These are phyloP conservation scores for Aureobasidium musti DNA, from an alignment of 2,329 filamentous ascomycete species.

Conservation along the genomic window DNA sequence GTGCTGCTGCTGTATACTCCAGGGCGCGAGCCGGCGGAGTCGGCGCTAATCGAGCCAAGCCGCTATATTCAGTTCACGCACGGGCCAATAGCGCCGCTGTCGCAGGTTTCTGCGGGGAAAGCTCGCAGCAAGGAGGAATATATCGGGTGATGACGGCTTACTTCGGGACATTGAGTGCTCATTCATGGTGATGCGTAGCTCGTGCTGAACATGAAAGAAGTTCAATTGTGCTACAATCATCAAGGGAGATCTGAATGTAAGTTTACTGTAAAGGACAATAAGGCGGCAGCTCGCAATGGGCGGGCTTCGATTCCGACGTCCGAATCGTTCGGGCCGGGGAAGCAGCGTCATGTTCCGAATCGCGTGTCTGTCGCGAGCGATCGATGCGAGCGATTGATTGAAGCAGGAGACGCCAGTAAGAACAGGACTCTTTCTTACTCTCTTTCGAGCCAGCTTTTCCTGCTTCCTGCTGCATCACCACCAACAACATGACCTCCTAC, in stretches of 20 bases:
- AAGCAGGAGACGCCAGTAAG: background rate
- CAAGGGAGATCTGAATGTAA: background rate
- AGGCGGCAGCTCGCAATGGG: too few relatives aligned
- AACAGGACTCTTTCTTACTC: background rate
- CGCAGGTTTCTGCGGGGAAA: constrained; percentile 9
- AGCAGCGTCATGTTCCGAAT: constrained; percentile 14
- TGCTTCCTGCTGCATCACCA: background rate
- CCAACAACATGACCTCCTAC: constrained; percentile 68
- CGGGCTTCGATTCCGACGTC: background rate
- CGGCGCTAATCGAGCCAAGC: constrained; percentile 19
- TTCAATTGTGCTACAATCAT: background rate
- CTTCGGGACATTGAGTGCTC: background rate
- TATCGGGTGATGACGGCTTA: background rate
- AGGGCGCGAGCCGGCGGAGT: background rate
- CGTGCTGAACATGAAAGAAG: background rate
- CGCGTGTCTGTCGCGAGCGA: constrained; percentile 7
- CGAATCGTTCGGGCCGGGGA: background rate
- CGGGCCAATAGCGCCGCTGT: constrained; percentile 21
- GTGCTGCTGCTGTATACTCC: background rate
- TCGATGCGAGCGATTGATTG: constrained; percentile 7
- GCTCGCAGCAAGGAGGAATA: background rate
- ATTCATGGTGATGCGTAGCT: background rate
- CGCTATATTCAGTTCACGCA: background rate
- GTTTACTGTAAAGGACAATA: background rate
- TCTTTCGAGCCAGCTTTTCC: background rate